Percentiles rank a stretch among this genome's conserved stretches.
Conservation (phyloP, 495 filamentous ascomycete species). For the Penicillium verhagenii region DNA sequence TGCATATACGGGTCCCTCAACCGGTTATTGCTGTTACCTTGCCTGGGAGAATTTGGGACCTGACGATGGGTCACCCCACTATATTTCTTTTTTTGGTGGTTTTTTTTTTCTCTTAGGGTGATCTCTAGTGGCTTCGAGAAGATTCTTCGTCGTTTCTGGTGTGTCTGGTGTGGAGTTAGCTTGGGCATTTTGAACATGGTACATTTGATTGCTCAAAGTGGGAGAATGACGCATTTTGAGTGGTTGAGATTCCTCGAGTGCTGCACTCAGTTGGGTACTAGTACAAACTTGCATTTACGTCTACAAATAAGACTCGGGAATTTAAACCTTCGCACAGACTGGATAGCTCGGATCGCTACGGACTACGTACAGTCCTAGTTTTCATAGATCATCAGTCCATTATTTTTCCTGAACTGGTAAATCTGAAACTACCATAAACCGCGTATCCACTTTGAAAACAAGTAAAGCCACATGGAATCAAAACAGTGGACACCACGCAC, state of each 20-base stretch:
- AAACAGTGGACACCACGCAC: background rate
- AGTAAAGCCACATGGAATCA: background rate
- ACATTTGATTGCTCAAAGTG: too few species aligned
- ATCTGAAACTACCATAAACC: too few species aligned
- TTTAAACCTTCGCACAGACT: too few species aligned
- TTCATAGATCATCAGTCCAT: too few species aligned
- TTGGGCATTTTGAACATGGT: background rate
- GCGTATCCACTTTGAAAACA: background rate
- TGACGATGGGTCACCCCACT: conserved; percentile 11
- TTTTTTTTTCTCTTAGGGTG: conserved; percentile 1
- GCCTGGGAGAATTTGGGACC: conserved; percentile 8
- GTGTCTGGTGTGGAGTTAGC: background rate
- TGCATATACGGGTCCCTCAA: conserved; percentile 11
- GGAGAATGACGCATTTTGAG: too few species aligned
- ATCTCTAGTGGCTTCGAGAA: conserved; percentile 16
- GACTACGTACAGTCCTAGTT: too few species aligned
- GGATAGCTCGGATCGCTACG: too few species aligned
- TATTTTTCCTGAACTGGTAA: too few species aligned
- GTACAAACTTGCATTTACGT: too few species aligned
- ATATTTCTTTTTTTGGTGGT: conserved; percentile 14
- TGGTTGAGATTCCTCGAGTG: too few species aligned
- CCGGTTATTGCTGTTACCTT: conserved; percentile 8
- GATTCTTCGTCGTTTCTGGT: conserved; percentile 4
- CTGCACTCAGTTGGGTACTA: too few species aligned
- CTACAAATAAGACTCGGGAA: too few species aligned